Evolutionary conservation across 2,329 filamentous ascomycete genomes (phyloP).

Genomic region (Paraphoma sp.): DNA sequence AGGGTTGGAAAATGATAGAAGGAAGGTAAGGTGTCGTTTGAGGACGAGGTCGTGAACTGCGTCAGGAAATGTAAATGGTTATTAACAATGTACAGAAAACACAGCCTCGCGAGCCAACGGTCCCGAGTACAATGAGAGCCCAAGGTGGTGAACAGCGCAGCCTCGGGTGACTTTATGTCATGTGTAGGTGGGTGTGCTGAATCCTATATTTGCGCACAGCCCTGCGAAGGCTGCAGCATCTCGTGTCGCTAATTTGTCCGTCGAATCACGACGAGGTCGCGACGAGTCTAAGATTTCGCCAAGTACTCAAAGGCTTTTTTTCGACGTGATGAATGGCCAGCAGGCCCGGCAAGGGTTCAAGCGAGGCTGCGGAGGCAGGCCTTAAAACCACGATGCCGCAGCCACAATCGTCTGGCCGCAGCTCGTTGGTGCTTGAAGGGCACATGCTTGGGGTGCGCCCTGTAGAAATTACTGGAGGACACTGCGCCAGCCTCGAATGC

Average conservation of each 20-base stretch:
- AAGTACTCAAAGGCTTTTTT: conserved; percentile 18
- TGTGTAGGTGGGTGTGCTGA: not conserved
- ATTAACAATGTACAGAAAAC: not conserved
- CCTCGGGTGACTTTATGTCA: conserved; percentile 5
- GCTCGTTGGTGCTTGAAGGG: not conserved
- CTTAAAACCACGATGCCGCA: conserved; percentile 2
- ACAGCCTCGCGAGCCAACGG: not conserved
- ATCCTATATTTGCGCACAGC: conserved; percentile 22
- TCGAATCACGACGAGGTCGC: conserved; percentile 19
- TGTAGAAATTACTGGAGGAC: not conserved
- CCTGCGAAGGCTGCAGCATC: conserved; percentile 10
- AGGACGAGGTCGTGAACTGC: not conserved
- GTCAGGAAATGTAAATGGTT: not conserved
- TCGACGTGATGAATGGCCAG: conserved; percentile 10
- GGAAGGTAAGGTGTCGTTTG: not conserved
- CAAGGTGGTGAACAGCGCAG: conserved; percentile 9
- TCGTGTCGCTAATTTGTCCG: conserved; percentile 12
- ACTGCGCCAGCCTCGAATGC: conserved; percentile 13
- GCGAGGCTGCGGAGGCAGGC: conserved; percentile 5
- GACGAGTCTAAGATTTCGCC: conserved; percentile 18
- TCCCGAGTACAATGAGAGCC: not conserved
- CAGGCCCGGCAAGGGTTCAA: conserved; percentile 6
- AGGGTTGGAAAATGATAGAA: not conserved
- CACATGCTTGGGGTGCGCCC: not conserved
- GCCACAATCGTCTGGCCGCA: not conserved